Conservation (phyloP, 2,329 filamentous ascomycete genomes). For the Colletotrichum scovillei region DNA sequence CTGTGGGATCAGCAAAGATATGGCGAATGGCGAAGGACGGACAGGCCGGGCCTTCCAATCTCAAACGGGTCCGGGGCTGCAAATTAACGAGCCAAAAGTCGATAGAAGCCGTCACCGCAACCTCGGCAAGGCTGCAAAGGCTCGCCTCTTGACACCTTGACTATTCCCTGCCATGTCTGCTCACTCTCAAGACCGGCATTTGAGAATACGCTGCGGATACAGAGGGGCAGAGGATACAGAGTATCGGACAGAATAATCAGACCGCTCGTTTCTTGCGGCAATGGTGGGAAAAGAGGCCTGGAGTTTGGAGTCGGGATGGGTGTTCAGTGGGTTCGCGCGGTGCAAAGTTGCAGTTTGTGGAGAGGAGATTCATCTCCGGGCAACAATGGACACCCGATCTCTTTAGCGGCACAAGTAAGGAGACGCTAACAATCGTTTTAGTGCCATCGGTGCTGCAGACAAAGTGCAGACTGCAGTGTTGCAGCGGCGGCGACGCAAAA, state of each 20-base stretch:
- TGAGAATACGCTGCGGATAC: background rate
- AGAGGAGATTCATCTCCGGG: conserved; percentile 33
- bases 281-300: background rate
- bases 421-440: conserved; percentile 10
- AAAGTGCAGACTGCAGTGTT: background rate
- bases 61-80: conserved; percentile 12
- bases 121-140: background rate
- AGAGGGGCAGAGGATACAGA: background rate
- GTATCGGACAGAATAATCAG: background rate
- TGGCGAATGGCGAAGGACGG: conserved; percentile 12
- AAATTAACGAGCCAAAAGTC: conserved; percentile 8
- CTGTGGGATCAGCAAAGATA: conserved; percentile 13
- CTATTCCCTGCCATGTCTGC: background rate
- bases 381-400: conserved; percentile 30
- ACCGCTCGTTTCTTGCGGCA: background rate
- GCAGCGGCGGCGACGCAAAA: background rate
- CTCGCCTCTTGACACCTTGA: background rate
- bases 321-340: background rate
- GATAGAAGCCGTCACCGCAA: background rate
- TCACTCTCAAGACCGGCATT: background rate
- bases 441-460: conserved; percentile 24
- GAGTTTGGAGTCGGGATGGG: background rate
- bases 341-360: conserved; percentile 16
- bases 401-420: conserved; percentile 1
- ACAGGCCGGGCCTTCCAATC: conserved; percentile 20